phyloP scores from a whole-genome alignment of 352 stramenopile species.

The Phytophthora pini region DNA sequence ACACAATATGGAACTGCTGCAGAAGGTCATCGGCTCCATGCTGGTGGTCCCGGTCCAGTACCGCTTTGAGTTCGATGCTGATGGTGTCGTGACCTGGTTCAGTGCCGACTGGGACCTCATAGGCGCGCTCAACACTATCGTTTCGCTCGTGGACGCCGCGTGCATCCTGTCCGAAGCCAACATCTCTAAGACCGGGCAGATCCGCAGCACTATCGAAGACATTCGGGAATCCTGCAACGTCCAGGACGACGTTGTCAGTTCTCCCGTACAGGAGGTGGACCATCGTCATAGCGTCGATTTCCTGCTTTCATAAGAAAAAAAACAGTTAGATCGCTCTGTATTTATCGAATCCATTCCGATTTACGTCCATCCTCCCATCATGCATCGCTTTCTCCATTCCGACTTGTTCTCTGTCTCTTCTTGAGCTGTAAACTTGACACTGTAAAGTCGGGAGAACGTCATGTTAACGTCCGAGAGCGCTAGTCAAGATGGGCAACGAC shows the following conservation, averaged over 20 bases:
- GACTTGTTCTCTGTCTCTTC: constrained; percentile 29
- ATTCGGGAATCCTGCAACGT: constrained; percentile 13
- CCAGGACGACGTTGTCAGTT: constrained; percentile 1
- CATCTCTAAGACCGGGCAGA: constrained; percentile 69
- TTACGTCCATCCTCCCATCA: constrained; percentile 10
- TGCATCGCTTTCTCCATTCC: constrained; percentile 18
- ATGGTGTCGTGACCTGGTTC: constrained; percentile 57
- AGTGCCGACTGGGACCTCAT: constrained; percentile 72
- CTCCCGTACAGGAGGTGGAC: constrained; percentile 14
- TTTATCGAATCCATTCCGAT: constrained; percentile 26
- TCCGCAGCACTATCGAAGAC: constrained; percentile 37
- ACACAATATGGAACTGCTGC: constrained; percentile 51
- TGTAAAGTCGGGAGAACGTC: constrained; percentile 17
- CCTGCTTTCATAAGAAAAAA: constrained; percentile 42
- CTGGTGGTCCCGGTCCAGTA: constrained; percentile 55
- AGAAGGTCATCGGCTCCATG: constrained; percentile 49
- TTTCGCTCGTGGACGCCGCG: constrained; percentile 50
- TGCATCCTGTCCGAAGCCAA: constrained; percentile 50
- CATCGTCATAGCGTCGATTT: constrained; percentile 49
- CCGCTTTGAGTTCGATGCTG: constrained; percentile 58
- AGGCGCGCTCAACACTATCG: constrained; percentile 42
- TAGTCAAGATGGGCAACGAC: constrained; percentile 25
- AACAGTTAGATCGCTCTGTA: constrained; percentile 12
- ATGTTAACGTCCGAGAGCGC: constrained; percentile 13
- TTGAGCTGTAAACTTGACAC: constrained; percentile 5